Evolutionary conservation across 2,329 filamentous ascomycete genomes (phyloP).

Genomic region (Nectriaceae sp.): DNA sequence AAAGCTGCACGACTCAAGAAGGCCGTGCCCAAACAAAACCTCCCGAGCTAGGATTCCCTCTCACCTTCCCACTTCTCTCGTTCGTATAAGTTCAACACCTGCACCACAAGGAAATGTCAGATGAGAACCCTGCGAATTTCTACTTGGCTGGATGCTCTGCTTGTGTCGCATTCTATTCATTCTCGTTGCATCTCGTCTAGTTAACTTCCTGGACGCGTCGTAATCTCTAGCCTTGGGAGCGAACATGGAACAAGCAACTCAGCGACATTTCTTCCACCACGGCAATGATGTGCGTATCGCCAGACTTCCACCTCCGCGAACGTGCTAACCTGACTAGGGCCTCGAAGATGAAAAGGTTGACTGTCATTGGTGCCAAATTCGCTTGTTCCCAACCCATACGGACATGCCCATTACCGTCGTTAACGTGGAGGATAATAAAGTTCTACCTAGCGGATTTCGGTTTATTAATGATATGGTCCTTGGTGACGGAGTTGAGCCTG

Average conservation of each 20-base stretch:
- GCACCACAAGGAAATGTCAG: no score
- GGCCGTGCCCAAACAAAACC: no score
- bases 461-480: slow-evolving; percentile 68
- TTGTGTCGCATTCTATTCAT: no score
- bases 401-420: slow-evolving; percentile 60
- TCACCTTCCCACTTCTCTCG: no score
- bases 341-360: slow-evolving; percentile 39
- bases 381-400: slow-evolving; percentile 51
- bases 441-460: slow-evolving; percentile 63
- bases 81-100: no score
- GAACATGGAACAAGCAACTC: slow-evolving; percentile 47
- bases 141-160: no score
- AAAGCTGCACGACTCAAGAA: no score
- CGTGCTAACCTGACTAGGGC: slow-evolving; percentile 27
- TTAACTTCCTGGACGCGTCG: neutral
- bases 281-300: slow-evolving; percentile 34
- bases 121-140: no score
- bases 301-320: neutral
- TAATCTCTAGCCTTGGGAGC: neutral
- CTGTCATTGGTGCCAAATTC: slow-evolving; percentile 66
- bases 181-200: no score
- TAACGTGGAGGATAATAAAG: slow-evolving; percentile 57
- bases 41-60: no score
- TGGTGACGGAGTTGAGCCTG: slow-evolving; percentile 58
- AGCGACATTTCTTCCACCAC: slow-evolving; percentile 53